Evolutionary conservation across 2,329 filamentous ascomycete species (phyloP).

Genomic region (Scytalidium lignicola): DNA sequence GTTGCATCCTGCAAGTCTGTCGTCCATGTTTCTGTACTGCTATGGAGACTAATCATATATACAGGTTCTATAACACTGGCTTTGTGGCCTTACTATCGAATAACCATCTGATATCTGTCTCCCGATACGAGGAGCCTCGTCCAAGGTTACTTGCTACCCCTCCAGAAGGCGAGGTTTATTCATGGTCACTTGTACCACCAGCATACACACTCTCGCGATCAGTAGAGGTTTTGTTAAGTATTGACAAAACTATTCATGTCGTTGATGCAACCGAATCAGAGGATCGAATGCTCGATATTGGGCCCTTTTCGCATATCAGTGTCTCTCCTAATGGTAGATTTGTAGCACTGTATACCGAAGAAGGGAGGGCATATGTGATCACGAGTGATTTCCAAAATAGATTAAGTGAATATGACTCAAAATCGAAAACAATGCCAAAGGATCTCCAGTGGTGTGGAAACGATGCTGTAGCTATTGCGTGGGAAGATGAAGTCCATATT

Average conservation of each 20-base stretch:
- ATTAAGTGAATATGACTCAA: slow-evolving; percentile 85
- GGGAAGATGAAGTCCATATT: slow-evolving; percentile 96
- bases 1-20: slow-evolving; percentile 70
- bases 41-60: slow-evolving; percentile 3
- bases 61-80: slow-evolving; percentile 78
- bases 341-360: slow-evolving; percentile 79
- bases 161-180: slow-evolving; percentile 73
- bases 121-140: slow-evolving; percentile 83
- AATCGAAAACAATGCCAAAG: slow-evolving; percentile 76
- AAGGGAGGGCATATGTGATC: slow-evolving; percentile 85
- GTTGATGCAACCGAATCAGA: slow-evolving; percentile 87
- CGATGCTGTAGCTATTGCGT: slow-evolving; percentile 86
- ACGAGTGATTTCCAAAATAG: slow-evolving; percentile 93
- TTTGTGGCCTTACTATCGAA: slow-evolving; percentile 89
- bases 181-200: slow-evolving; percentile 86
- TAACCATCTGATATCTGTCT: slow-evolving; percentile 81
- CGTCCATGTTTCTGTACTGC: neutral
- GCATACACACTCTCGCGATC: slow-evolving; percentile 85
- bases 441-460: slow-evolving; percentile 96
- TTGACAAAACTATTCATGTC: slow-evolving; percentile 77
- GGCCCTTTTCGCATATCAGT: slow-evolving; percentile 84
- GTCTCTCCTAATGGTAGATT: slow-evolving; percentile 89
- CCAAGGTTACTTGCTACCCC: slow-evolving; percentile 74
- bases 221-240: slow-evolving; percentile 85
- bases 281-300: slow-evolving; percentile 84